Conservation (phyloP, 208 protist species). For the Porcisia hertigi region DNA sequence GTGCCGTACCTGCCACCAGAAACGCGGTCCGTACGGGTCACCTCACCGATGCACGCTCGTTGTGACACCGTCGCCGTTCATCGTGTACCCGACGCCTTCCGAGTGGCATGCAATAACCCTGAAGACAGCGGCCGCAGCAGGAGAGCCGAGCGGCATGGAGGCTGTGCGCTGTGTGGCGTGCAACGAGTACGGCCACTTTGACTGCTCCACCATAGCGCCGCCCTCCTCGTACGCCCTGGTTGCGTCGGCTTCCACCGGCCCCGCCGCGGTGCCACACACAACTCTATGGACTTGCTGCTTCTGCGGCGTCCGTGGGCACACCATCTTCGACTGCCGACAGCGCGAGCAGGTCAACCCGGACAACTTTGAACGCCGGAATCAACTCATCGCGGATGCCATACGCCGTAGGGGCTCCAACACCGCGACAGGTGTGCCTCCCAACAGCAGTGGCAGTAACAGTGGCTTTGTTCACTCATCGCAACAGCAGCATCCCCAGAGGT, state of each 20-base stretch:
- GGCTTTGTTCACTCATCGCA: neutral
- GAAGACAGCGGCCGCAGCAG: conserved; percentile 11
- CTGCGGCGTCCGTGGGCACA: conserved; percentile 69
- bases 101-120: conserved; percentile 23
- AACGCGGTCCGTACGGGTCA: conserved; percentile 34
- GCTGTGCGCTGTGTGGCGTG: conserved; percentile 69
- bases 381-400: conserved; percentile 12
- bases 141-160: conserved; percentile 36
- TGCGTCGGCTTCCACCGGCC: conserved; percentile 4
- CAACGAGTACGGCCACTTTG: conserved; percentile 60
- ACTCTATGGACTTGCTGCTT: conserved; percentile 47
- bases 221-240: neutral
- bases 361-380: conserved; percentile 44
- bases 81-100: conserved; percentile 25
- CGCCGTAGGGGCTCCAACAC: conserved; percentile 1
- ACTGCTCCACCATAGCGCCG: conserved; percentile 40
- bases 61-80: conserved; percentile 47
- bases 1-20: conserved; percentile 68
- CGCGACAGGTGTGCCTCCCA: neutral
- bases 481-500: conserved; percentile 20
- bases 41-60: conserved; percentile 42
- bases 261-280: conserved; percentile 20
- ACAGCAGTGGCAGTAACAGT: conserved; percentile 12
- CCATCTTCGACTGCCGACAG: conserved; percentile 57
- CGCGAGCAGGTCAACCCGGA: conserved; percentile 49